These are phyloP conservation scores for Colletotrichum sp. DNA, from an alignment of 2,329 filamentous ascomycete genomes.

Conservation along the genomic window DNA sequence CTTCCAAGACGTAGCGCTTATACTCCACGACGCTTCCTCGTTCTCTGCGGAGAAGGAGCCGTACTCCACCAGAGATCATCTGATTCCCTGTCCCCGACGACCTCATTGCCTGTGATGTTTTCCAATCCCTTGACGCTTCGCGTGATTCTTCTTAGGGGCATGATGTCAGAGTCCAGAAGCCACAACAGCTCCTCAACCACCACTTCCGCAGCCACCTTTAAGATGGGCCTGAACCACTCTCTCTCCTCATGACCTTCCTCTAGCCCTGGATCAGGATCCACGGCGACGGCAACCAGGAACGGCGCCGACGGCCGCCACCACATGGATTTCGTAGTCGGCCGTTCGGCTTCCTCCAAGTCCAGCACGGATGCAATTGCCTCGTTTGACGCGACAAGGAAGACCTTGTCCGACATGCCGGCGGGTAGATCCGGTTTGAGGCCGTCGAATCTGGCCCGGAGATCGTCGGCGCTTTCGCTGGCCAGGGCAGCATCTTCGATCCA, in stretches of 20 bases:
- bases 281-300: neutral
- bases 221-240: accelerated
- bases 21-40: neutral
- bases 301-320: neutral
- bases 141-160: neutral
- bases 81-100: too few relatives aligned
- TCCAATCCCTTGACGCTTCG: neutral
- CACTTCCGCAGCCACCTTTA: neutral
- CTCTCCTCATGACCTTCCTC: neutral
- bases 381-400: accelerated
- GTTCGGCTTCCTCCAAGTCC: neutral
- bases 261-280: neutral
- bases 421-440: accelerated
- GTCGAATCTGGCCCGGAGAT: neutral
- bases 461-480: neutral
- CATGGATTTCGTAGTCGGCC: neutral
- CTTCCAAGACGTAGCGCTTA: too few relatives aligned
- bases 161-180: neutral
- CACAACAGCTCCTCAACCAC: neutral
- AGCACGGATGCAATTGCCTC: accelerated
- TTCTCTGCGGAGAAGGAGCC: neutral
- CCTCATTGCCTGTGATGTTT: neutral
- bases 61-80: neutral
- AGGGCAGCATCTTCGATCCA: neutral
- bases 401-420: neutral